Evolutionary conservation across 352 stramenopile species (phyloP).

Genomic region (Phytopythium kandeliae): DNA sequence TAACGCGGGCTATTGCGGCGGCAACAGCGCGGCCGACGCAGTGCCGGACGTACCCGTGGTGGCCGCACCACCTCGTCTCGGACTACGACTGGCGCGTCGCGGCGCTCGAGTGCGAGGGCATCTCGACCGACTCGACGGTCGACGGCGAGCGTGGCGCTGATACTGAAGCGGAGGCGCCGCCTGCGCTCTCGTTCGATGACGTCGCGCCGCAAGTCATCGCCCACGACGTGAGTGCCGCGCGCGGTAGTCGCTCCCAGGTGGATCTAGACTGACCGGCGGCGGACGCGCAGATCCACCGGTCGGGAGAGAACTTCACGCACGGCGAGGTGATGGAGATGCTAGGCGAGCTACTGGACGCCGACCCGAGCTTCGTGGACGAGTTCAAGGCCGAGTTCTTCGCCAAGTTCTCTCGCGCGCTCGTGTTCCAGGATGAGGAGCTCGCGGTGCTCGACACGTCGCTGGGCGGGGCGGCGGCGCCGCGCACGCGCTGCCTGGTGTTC

Average conservation of each 20-base stretch:
- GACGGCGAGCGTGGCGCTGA: not conserved
- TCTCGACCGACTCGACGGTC: slow-evolving; percentile 11
- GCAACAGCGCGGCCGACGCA: slow-evolving; percentile 59
- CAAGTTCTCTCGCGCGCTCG: slow-evolving; percentile 48
- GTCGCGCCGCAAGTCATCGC: slow-evolving; percentile 57
- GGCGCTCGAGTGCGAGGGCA: slow-evolving; percentile 60
- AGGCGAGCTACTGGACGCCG: slow-evolving; percentile 45
- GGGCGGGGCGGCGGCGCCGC: slow-evolving; percentile 11
- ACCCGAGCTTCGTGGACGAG: slow-evolving; percentile 40
- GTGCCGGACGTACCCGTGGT: slow-evolving; percentile 80
- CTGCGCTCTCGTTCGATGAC: slow-evolving; percentile 41
- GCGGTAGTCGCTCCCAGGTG: too few relatives aligned
- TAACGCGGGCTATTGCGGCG: too few relatives aligned
- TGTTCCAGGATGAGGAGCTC: slow-evolving; percentile 45
- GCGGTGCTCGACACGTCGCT: slow-evolving; percentile 62
- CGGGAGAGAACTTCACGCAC: slow-evolving; percentile 72
- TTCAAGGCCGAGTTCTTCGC: slow-evolving; percentile 54
- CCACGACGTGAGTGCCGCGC: slow-evolving; percentile 43
- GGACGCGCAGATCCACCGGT: slow-evolving; percentile 71
- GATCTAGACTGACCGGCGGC: too few relatives aligned
- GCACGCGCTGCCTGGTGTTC: slow-evolving; percentile 67
- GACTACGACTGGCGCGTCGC: slow-evolving; percentile 75
- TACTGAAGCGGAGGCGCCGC: not conserved
- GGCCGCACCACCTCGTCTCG: slow-evolving; percentile 70
- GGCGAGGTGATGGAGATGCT: slow-evolving; percentile 56